Base-by-base conservation (phyloP, 306 rosid genomes). In the Carpinus fangiana region DNA sequence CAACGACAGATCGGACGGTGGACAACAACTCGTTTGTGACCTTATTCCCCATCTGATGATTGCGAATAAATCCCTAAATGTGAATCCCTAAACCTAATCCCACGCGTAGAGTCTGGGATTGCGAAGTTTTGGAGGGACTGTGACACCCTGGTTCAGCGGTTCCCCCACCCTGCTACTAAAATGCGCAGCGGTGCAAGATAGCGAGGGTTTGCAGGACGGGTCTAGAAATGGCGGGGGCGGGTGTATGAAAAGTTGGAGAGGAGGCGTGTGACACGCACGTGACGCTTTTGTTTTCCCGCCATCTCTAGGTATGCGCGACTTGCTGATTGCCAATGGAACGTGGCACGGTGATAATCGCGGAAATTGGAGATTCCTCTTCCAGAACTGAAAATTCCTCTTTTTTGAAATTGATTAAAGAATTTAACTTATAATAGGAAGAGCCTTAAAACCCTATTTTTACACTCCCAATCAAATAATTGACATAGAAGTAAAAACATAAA, bases 1-100 rank as follows among this genome's bases (percentile, higher is more conserved):
- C 96, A 20, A 94, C 91, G 47, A 92, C 82, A 78, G 97, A 87
- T 60, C 93, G 88, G 75, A 94, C 89, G 77, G 97, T 90, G 82
- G 93, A 82, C n/a, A 90, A 61, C 2, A 88, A 87, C 62, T 90
- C 87, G 38, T 91, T 97, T 20, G 87, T 79, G 11, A 89, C 79
- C 83, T 92, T 94, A 83, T 83, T 92, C 53, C 87, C 93, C 97
- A 94, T 94, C 21, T 75, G 59, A 61, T 51, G 20, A 56, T 13
- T 2, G 66, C 65, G 0, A 47, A 23, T 18, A 34, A 52, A 83
- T 78, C 82, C 80, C 80, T 65, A 41, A 38, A 38, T 38, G 43
- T 38, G 43, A 38, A 38, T 5, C 43, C 43, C 43, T 38, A 72
- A 76, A 23, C 70, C 38, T 46, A 14, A 34, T 66, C 26, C 41